These are phyloP conservation scores for Candida silvicultrix DNA, from an alignment of 805 yeast species.

Conservation along the genomic window DNA sequence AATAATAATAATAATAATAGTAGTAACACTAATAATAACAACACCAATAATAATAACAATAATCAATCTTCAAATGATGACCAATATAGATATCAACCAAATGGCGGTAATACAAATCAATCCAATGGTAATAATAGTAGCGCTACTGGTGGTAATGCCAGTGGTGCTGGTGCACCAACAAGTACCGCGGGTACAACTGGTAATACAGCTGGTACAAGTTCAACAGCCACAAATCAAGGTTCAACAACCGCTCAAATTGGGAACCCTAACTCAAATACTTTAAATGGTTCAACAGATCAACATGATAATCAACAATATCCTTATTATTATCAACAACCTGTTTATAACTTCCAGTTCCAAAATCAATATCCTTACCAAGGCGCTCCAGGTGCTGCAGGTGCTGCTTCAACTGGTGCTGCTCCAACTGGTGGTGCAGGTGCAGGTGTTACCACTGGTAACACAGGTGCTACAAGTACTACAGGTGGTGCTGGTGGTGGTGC, in stretches of 20 bases:
- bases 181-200: not conserved
- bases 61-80: slow-evolving; percentile 12
- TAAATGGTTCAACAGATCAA: slow-evolving; percentile 1
- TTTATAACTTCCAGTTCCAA: slow-evolving; percentile 18
- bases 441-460: too few relatives aligned
- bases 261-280: too few relatives aligned
- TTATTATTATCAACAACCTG: slow-evolving; percentile 11
- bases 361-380: slow-evolving; percentile 21
- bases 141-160: too few relatives aligned
- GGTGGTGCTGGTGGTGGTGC: slow-evolving; percentile 20
- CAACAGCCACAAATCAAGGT: slow-evolving; percentile 1
- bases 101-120: too few relatives aligned
- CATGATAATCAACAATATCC: slow-evolving; percentile 13
- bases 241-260: slow-evolving; percentile 3
- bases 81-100: slow-evolving; percentile 9
- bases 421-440: too few relatives aligned
- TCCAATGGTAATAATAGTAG: too few relatives aligned
- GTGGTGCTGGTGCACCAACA: not conserved
- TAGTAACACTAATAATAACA: not conserved
- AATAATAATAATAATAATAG: not conserved
- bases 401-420: too few relatives aligned
- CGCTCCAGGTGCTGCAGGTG: slow-evolving; percentile 1
- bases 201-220: not conserved
- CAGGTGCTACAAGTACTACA: too few relatives aligned
- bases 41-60: not conserved